A percentile compares a stretch with the other conserved stretches of the same genome.
Conservation (phyloP, 2,329 filamentous ascomycete species). For the Anisogramma anomala region DNA sequence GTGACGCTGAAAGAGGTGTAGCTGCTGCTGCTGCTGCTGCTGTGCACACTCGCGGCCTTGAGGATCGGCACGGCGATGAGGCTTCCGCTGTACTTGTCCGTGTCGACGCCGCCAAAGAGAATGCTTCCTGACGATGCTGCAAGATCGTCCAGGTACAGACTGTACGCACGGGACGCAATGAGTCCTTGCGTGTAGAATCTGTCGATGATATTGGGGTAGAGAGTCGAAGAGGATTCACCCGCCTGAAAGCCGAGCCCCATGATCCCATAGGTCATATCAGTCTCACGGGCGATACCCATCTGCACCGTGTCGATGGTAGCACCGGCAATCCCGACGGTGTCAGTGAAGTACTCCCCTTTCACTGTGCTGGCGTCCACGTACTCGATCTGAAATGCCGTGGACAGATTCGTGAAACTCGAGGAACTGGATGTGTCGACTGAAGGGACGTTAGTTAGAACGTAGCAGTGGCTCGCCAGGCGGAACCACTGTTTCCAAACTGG, state of each 20-base stretch:
- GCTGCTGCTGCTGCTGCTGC: no score
- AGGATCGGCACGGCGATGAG: slow-evolving; percentile 46
- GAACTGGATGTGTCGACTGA: slow-evolving; percentile 33
- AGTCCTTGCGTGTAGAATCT: slow-evolving; percentile 49
- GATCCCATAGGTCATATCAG: slow-evolving; percentile 41
- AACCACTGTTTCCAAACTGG: not conserved
- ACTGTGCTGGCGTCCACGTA: slow-evolving; percentile 49
- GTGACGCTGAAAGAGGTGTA: slow-evolving; percentile 30
- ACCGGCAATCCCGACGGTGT: slow-evolving; percentile 41
- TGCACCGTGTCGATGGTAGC: slow-evolving; percentile 38
- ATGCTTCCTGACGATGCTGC: slow-evolving; percentile 49
- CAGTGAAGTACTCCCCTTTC: slow-evolving; percentile 45
- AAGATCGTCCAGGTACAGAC: slow-evolving; percentile 48
- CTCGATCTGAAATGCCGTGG: slow-evolving; percentile 41
- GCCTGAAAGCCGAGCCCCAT: slow-evolving; percentile 47
- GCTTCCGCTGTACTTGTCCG: slow-evolving; percentile 49
- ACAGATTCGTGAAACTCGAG: slow-evolving; percentile 33
- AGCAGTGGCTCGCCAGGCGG: no score
- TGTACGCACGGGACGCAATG: slow-evolving; percentile 55
- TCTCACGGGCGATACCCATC: slow-evolving; percentile 40
- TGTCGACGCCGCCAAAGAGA: slow-evolving; percentile 62
- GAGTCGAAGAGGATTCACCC: slow-evolving; percentile 32
- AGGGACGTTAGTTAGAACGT: not conserved
- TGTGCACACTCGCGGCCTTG: slow-evolving; percentile 29
- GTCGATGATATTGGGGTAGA: slow-evolving; percentile 51